Evolutionary conservation across 1,284 basidiomycete species (phyloP), one percentile per base, ranked within the genome.

Genomic region (Polyporus tsugae): DNA sequence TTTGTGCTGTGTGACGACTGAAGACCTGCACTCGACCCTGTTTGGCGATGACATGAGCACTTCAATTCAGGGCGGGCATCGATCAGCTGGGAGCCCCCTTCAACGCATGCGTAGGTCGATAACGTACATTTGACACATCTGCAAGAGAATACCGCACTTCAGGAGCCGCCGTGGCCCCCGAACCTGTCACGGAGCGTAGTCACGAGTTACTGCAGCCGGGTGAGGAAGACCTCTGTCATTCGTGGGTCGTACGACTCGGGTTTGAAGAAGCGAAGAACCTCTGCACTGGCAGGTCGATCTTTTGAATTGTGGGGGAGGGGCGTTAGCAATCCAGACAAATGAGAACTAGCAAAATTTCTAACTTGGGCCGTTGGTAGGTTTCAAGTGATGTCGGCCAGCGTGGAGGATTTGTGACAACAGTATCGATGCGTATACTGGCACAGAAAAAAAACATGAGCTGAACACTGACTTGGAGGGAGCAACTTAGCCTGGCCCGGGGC

Each of bases 171-270:
- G 49, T 15, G 25, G 25, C 15, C 29, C 17, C 17, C 52, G 13
- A 52, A 35, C 52, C 5, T 55, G 15, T n/a, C 7, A 46, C 13
- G 46, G 22, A 52, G 46, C 29, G 39, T 13, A 39, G 52, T 55
- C 52, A 55, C 15, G 52, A 17, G 33, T 55, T 55, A 55, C 52
- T 55, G 29, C 52, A 53, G 29, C 52, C 52, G 52, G 33, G 29
- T 25, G 9, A 25, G 17, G 52, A 35, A 55, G 52, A 33, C 15
- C 4, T 17, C 5, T 4, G 29, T 22, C 5, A 4, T 55, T 55
- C 29, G 29, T 29, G 15, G 17, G 29, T 55, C 17, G 29, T 35
- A 55, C 29, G 52, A 35, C 29, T 3, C 33, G 22, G 15, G 29
- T 55, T 55, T 15, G 13, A 35, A 19, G 17, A 55, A 35, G 6